These are phyloP conservation scores for Fusarium torulosum DNA, from an alignment of 2,329 filamentous ascomycete genomes.

Conservation along the genomic window DNA sequence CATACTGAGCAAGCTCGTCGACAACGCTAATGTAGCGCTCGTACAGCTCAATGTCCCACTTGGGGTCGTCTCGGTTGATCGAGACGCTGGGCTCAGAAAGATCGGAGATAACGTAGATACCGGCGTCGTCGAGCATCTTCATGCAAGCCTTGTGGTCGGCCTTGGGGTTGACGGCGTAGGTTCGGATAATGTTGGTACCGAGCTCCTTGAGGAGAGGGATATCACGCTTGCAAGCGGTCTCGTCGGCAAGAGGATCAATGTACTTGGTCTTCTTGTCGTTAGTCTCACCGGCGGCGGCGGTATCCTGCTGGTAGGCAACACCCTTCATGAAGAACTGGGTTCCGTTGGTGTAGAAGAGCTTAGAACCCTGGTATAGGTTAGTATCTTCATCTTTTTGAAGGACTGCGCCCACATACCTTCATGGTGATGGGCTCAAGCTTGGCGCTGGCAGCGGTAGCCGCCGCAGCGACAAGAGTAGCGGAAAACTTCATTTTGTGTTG, in stretches of 20 bases:
- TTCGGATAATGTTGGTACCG: constrained; percentile 92
- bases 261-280: constrained; percentile 67
- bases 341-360: constrained; percentile 88
- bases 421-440: constrained; percentile 71
- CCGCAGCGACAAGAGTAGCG: constrained; percentile 57
- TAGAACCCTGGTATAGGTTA: constrained; percentile 68
- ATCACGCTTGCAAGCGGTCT: constrained; percentile 81
- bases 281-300: constrained; percentile 66
- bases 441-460: constrained; percentile 56
- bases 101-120: constrained; percentile 96
- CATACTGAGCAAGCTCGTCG: constrained; percentile 83
- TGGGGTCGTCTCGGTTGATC: constrained; percentile 83
- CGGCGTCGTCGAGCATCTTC: constrained; percentile 81
- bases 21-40: constrained; percentile 86
- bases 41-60: constrained; percentile 85
- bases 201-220: constrained; percentile 83
- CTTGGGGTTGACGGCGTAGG: constrained; percentile 89
- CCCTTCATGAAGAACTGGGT: constrained; percentile 84
- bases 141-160: constrained; percentile 87
- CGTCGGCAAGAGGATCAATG: constrained; percentile 84
- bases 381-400: not conserved
- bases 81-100: constrained; percentile 83
- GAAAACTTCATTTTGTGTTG: constrained; percentile 52
- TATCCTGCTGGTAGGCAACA: constrained; percentile 93
- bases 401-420: constrained; percentile 67